Evolutionary conservation across 257 asterid genomes (phyloP).

Genomic region (Osmanthus fragrans): DNA sequence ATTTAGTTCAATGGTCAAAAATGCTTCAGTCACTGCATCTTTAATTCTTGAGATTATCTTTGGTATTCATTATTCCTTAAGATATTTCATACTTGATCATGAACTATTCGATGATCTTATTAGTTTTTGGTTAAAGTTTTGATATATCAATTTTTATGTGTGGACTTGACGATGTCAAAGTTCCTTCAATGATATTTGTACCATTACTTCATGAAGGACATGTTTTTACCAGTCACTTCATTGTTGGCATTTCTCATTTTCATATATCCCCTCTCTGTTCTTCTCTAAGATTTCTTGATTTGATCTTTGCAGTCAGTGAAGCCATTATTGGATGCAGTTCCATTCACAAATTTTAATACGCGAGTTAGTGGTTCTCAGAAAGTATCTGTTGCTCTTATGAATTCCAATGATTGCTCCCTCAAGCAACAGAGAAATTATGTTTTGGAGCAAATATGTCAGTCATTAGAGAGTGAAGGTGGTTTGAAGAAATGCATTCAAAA

Average conservation of each 20-base stretch:
- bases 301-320: conserved; percentile 37
- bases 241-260: not conserved
- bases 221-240: not conserved
- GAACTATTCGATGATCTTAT: no score
- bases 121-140: not conserved
- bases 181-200: not conserved
- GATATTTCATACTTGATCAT: conserved; percentile 1
- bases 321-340: conserved; percentile 25
- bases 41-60: not conserved
- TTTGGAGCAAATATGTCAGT: conserved; percentile 58
- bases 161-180: not conserved
- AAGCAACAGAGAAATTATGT: conserved; percentile 51
- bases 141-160: not conserved
- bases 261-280: conserved; percentile 7
- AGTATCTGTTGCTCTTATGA: conserved; percentile 22
- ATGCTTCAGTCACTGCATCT: not conserved
- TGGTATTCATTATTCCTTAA: not conserved
- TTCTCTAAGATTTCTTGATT: conserved; percentile 21
- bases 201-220: no score
- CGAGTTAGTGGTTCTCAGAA: conserved; percentile 34
- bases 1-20: conserved; percentile 16
- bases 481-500: conserved; percentile 48
- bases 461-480: conserved; percentile 53
- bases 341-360: conserved; percentile 23
- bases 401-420: conserved; percentile 34